Evolutionary conservation across 163 green algal species (phyloP).

Genomic region (Scenedesmus sp.): DNA sequence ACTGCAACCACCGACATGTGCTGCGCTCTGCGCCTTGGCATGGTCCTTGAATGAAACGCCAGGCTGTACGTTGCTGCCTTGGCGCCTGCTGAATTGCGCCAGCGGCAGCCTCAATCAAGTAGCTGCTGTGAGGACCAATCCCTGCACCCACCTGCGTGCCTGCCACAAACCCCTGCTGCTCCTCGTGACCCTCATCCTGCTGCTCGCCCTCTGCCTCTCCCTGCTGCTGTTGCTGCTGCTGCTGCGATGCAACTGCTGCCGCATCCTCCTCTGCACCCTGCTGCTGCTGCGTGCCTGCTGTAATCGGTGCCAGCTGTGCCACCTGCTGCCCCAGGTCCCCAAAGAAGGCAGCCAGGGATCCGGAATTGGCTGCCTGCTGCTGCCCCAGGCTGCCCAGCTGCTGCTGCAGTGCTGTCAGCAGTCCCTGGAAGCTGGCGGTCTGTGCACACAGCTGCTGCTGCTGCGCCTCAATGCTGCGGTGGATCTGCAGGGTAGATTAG

Average conservation of each 20-base stretch:
- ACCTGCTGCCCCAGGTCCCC: background rate
- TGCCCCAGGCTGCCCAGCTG: background rate
- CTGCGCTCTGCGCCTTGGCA: no score
- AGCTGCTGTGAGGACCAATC: no score
- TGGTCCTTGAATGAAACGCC: no score
- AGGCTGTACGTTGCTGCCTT: no score
- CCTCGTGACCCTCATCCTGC: background rate
- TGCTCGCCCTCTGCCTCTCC: no score
- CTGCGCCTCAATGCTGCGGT: background rate
- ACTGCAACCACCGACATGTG: no score
- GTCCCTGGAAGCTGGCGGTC: background rate
- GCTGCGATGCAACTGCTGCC: background rate
- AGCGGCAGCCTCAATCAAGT: no score
- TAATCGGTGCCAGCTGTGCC: background rate
- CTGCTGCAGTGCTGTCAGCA: background rate
- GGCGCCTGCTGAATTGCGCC: no score
- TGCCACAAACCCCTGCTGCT: background rate
- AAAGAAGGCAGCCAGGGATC: background rate
- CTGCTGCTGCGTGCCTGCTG: background rate
- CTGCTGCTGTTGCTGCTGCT: background rate
- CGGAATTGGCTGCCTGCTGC: background rate
- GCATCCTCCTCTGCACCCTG: background rate
- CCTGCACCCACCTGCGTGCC: background rate
- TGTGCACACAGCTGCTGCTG: slow-evolving; percentile 13
- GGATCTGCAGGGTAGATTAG: background rate